Evolutionary conservation across 2,329 filamentous ascomycete genomes (phyloP).

Genomic region (Aspergillus thermomutatus): DNA sequence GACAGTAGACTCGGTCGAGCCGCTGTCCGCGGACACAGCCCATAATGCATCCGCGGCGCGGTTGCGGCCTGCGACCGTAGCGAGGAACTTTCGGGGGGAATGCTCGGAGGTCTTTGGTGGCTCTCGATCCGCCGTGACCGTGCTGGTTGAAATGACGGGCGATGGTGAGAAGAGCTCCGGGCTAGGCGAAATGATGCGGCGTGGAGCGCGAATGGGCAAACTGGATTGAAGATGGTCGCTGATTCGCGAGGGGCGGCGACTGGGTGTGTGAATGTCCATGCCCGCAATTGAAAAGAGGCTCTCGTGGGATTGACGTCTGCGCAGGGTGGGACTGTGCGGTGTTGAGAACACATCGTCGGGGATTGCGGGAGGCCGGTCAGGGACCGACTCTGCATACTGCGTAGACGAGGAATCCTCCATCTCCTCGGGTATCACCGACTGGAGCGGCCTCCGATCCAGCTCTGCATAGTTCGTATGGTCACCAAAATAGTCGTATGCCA

Average conservation of each 20-base stretch:
- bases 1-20: slow-evolving; percentile 18
- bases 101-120: slow-evolving; percentile 19
- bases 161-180: slow-evolving; percentile 38
- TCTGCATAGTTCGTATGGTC: slow-evolving; percentile 18
- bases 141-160: slow-evolving; percentile 37
- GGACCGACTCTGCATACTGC: slow-evolving; percentile 13
- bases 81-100: slow-evolving; percentile 34
- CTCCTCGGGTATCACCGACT: slow-evolving; percentile 40
- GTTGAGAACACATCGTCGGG: slow-evolving; percentile 23
- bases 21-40: slow-evolving; percentile 19
- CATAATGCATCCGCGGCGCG: slow-evolving; percentile 20
- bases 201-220: slow-evolving; percentile 40
- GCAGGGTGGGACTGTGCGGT: slow-evolving; percentile 47
- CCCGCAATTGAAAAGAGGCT: slow-evolving; percentile 83
- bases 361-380: slow-evolving; percentile 9
- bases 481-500: slow-evolving; percentile 13
- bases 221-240: slow-evolving; percentile 50
- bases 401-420: slow-evolving; percentile 27
- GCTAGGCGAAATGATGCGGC: slow-evolving; percentile 45
- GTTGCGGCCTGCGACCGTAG: slow-evolving; percentile 29
- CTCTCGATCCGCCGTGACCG: slow-evolving; percentile 32
- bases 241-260: slow-evolving; percentile 71
- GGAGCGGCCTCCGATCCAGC: slow-evolving; percentile 18
- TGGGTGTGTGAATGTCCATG: slow-evolving; percentile 84
- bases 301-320: slow-evolving; percentile 73